Base-by-base conservation (phyloP, 305 asterid species). In the Fraxinus angustifolia region DNA sequence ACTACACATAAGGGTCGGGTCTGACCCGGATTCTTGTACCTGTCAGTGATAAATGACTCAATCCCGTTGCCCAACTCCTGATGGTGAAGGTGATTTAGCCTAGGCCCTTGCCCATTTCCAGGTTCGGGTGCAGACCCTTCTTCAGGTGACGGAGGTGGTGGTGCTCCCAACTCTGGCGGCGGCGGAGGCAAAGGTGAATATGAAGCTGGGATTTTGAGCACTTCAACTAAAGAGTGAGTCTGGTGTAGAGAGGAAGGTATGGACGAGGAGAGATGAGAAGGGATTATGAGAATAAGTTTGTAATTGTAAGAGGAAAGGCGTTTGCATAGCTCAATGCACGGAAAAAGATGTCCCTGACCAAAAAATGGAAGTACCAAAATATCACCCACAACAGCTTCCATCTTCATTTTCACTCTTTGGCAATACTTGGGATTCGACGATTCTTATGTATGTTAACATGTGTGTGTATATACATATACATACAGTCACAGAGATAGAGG, bases 261-360 rank as follows among this genome's bases (percentile, higher is more conserved):
- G 50, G 95, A 91, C 82, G 95, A 89, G 77, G 97, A 89, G 42
- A 90, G 88, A 35, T 86, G 88, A n/a, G 95, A 88, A 23, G 97
- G 93, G 83, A 94, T 77, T 76, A 92, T 83, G 21, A 94, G 73
- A 33, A 83, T 85, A 62, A 91, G 75, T 58, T 81, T 89, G 87
- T 83, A 86, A 74, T 90, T 81, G n/a, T 81, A 62, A 71, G 90
- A 86, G 6, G 92, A 83, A 1, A 91, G 31, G 77, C 83, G 89
- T 86, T 82, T 91, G 84, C 97, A 90, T 71, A 94, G 90, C 85
- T 92, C 98, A 30, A 84, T 87, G 78, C 86, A 85, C 0, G 97
- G 97, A 19, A 85, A 84, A 40, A 94, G 88, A 73, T 92, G 98
- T 78, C 97, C 95, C 36, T 89, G 97, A 0, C 97, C 97, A 78